Percentiles rank a stretch among this genome's conserved stretches.
These are phyloP conservation scores for Caloboletus firmus DNA, from an alignment of 1,284 basidiomycete species.

Conservation along the genomic window DNA sequence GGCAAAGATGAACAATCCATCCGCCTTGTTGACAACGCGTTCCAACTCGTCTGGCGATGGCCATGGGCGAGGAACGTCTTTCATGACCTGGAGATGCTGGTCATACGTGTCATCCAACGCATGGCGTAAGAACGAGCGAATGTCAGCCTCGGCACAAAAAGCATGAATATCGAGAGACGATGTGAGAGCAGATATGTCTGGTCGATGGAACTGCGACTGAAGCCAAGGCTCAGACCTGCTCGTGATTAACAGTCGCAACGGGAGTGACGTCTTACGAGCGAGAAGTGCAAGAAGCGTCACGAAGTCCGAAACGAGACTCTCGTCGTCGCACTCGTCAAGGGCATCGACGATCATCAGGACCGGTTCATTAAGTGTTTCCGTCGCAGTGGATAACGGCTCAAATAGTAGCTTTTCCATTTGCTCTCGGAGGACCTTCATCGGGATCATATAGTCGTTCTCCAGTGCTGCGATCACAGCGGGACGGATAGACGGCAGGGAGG, in stretches of 20 bases:
- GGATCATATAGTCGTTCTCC: conserved; percentile 23
- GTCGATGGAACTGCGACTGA: conserved; percentile 7
- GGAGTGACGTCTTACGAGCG: background rate
- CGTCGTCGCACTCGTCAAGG: conserved; percentile 27
- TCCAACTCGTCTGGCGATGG: conserved; percentile 22
- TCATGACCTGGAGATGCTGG: conserved; percentile 21
- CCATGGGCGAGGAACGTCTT: conserved; percentile 23
- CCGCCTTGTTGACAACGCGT: conserved; percentile 21
- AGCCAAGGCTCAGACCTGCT: conserved; percentile 17
- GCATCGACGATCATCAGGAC: conserved; percentile 22
- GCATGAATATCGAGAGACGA: conserved; percentile 14
- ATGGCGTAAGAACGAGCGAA: conserved; percentile 21
- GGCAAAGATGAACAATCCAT: conserved; percentile 31
- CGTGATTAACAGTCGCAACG: background rate
- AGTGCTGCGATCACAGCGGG: conserved; percentile 6
- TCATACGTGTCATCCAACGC: conserved; percentile 14
- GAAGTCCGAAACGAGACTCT: conserved; percentile 12
- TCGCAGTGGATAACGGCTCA: conserved; percentile 9
- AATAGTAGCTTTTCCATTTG: conserved; percentile 21
- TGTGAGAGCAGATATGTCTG: conserved; percentile 7
- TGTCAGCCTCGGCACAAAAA: conserved; percentile 21
- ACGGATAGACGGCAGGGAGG: conserved; percentile 5
- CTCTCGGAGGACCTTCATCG: conserved; percentile 22
- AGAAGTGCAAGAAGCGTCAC: background rate
- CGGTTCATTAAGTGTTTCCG: background rate